Evolutionary conservation across 2,329 filamentous ascomycete species (phyloP).

Genomic region (Claviceps citrina): DNA sequence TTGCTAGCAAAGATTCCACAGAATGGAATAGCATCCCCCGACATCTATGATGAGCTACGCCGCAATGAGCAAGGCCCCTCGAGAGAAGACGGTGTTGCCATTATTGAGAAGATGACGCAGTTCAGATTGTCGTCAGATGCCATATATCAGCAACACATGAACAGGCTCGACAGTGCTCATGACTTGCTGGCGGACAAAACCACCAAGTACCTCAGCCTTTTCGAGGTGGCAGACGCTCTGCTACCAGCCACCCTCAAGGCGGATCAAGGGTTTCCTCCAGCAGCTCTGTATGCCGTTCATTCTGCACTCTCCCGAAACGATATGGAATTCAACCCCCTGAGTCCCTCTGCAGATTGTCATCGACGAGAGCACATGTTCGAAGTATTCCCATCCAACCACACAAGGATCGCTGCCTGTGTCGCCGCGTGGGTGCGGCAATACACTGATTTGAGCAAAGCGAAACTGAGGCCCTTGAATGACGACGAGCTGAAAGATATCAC

Average conservation of each 20-base stretch:
- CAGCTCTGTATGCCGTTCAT: constrained; percentile 54
- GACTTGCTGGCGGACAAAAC: constrained; percentile 22
- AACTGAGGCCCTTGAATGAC: constrained; percentile 6
- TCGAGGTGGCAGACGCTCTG: constrained; percentile 33
- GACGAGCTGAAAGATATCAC: constrained; percentile 9
- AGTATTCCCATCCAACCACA: constrained; percentile 26
- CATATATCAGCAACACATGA: constrained; percentile 33
- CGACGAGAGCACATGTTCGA: constrained; percentile 44
- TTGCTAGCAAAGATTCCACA: constrained; percentile 18
- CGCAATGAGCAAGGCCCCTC: constrained; percentile 26
- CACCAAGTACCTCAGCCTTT: constrained; percentile 32
- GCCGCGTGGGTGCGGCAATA: constrained; percentile 19
- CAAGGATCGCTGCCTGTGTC: constrained; percentile 17
- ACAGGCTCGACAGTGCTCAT: constrained; percentile 31
- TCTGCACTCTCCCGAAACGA: constrained; percentile 45
- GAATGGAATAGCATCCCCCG: constrained; percentile 13
- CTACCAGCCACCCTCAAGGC: constrained; percentile 22
- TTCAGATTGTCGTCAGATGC: constrained; percentile 29
- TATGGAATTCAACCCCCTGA: constrained; percentile 40
- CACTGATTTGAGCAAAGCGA: constrained; percentile 11
- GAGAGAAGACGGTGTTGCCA: constrained; percentile 23
- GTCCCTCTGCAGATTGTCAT: constrained; percentile 30
- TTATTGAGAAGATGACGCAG: constrained; percentile 32
- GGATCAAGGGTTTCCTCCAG: constrained; percentile 24
- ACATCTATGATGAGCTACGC: constrained; percentile 18